Evolutionary conservation across 768 basidiomycete species (phyloP).

Genomic region (Rhizopogon vinicolor): DNA sequence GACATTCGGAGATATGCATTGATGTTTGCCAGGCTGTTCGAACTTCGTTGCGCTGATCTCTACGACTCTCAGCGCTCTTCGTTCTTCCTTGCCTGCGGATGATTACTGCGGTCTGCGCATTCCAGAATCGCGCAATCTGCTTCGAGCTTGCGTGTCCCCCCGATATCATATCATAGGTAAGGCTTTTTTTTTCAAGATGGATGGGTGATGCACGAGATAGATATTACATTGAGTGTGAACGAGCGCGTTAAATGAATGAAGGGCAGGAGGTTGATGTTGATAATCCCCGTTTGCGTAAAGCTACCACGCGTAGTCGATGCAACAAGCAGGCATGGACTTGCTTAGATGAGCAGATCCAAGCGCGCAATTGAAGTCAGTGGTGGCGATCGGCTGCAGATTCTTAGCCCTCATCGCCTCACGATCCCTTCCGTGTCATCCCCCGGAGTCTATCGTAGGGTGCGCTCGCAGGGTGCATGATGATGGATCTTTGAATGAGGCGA

Average conservation of each 20-base stretch:
- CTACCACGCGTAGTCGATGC: neutral
- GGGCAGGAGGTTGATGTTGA: neutral
- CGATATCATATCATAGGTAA: no score
- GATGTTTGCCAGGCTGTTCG: no score
- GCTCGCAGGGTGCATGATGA: neutral
- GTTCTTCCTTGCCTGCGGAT: no score
- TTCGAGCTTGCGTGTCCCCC: no score
- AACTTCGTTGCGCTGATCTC: no score
- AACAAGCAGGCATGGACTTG: neutral
- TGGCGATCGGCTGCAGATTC: neutral
- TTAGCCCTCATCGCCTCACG: neutral
- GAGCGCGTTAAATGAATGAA: neutral
- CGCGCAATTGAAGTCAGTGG: neutral
- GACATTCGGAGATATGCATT: no score
- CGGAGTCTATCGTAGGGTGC: neutral
- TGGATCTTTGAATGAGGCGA: constrained; percentile 1
- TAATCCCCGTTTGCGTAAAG: neutral
- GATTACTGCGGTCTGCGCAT: no score
- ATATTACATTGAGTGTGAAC: neutral
- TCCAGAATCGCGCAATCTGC: no score
- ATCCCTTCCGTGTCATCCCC: neutral
- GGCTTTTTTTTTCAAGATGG: no score
- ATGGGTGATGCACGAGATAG: neutral
- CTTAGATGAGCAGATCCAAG: neutral
- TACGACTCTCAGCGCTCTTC: no score